A percentile compares a stretch with the other conserved stretches of the same genome.
Evolutionary conservation across 1,139 yeast genomes (phyloP).

Genomic region (Debaryomyces coudertii): DNA sequence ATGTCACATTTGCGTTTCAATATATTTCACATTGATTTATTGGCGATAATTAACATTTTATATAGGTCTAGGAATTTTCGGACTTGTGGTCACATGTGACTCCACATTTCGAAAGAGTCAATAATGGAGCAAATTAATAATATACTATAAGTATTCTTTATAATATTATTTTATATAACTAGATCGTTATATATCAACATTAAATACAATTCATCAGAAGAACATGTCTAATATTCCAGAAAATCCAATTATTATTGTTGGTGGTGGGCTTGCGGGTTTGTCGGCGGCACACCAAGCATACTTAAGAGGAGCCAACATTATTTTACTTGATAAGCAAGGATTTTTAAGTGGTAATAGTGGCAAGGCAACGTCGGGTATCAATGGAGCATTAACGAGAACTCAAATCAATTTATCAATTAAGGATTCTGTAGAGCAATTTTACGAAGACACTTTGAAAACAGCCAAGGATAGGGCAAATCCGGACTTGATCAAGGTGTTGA

Average conservation of each 20-base stretch:
- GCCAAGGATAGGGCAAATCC: conserved; percentile 66
- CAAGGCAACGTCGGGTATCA: conserved; percentile 82
- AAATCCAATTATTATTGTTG: conserved; percentile 64
- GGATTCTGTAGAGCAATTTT: conserved; percentile 63
- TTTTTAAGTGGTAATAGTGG: conserved; percentile 78
- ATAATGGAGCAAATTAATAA: conserved; percentile 6
- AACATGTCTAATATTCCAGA: conserved; percentile 23
- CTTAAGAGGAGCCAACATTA: conserved; percentile 56
- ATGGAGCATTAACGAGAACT: conserved; percentile 69
- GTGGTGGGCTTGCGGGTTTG: conserved; percentile 81
- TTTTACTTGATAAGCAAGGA: conserved; percentile 64
- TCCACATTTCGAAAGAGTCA: conserved; percentile 4
- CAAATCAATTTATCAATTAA: conserved; percentile 52
- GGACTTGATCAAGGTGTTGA: conserved; percentile 52
- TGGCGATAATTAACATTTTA: background rate
- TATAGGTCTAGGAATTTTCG: background rate
- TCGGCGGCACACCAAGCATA: conserved; percentile 74
- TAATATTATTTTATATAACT: background rate
- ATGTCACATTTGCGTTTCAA: conserved; percentile 87
- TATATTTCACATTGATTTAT: conserved; percentile 71
- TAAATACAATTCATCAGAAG: background rate
- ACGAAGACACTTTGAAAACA: conserved; percentile 66
- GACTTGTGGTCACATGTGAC: background rate
- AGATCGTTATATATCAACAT: background rate
- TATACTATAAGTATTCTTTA: background rate